Evolutionary conservation across 2,329 filamentous ascomycete species (phyloP).

Genomic region (Apiospora phragmitis): DNA sequence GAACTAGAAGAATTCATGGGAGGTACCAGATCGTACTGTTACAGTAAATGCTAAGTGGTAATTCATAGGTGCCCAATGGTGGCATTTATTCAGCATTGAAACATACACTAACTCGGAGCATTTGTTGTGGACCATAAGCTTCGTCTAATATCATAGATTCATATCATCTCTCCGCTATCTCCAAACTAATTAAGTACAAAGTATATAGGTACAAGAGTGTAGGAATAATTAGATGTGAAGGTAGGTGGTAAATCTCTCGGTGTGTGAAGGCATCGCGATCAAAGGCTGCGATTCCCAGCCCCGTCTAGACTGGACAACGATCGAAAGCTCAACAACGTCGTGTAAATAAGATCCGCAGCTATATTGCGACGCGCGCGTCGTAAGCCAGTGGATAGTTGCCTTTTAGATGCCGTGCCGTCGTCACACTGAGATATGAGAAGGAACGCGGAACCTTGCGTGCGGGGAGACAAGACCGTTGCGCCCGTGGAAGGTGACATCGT

Average conservation of each 20-base stretch:
- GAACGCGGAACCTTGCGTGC: not conserved
- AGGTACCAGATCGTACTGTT: not conserved
- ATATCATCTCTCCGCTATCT: not conserved
- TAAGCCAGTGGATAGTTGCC: not conserved
- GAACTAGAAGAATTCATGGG: not conserved
- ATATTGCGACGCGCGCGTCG: not conserved
- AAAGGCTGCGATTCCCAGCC: not conserved
- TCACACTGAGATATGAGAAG: not conserved
- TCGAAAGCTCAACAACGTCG: not conserved
- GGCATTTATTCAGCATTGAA: not conserved
- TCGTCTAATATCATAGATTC: not conserved
- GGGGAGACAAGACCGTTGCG: not conserved
- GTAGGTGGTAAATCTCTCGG: not conserved
- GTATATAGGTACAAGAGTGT: not conserved
- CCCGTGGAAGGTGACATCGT: conserved; percentile 1
- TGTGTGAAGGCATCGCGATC: not conserved
- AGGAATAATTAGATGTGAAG: not conserved
- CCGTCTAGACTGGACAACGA: not conserved
- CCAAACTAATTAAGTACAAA: not conserved
- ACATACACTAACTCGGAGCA: not conserved
- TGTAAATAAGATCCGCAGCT: not conserved
- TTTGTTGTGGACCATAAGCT: not conserved
- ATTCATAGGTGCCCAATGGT: not conserved
- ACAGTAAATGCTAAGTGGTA: not conserved
- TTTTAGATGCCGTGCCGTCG: not conserved